Evolutionary conservation across 768 basidiomycete genomes (phyloP).

Genomic region (Rhodotorula graminis): DNA sequence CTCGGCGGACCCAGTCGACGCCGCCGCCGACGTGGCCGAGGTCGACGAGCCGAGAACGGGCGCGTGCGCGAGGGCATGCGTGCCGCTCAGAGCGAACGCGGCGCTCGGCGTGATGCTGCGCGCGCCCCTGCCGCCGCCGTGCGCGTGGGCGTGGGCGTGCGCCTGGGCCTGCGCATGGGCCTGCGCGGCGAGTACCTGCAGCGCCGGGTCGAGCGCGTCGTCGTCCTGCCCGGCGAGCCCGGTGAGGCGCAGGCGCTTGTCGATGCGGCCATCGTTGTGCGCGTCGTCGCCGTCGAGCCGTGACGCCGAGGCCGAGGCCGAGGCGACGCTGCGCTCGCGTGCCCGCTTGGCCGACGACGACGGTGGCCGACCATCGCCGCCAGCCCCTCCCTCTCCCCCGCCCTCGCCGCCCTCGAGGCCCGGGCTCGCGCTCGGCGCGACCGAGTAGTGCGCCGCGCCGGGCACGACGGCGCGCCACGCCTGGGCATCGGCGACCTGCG

Average conservation of each 20-base stretch:
- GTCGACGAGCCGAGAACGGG: too few relatives aligned
- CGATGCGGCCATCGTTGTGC: background rate
- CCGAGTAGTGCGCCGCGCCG: background rate
- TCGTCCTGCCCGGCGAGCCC: background rate
- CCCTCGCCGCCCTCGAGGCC: background rate
- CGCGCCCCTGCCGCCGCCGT: background rate
- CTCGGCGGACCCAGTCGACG: background rate
- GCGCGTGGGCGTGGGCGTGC: background rate
- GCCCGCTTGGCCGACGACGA: background rate
- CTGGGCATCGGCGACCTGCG: background rate
- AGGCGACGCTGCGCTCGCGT: background rate
- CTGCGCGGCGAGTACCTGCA: constrained; percentile 17
- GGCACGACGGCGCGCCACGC: background rate
- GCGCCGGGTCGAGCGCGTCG: constrained; percentile 10
- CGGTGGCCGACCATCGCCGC: background rate
- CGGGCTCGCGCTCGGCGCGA: constrained; percentile 6
- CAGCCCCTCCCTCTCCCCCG: background rate
- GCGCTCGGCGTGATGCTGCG: background rate
- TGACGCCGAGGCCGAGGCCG: too few relatives aligned
- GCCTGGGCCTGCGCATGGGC: background rate
- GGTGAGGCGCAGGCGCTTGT: constrained; percentile 15
- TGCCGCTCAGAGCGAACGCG: background rate
- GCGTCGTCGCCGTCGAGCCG: background rate
- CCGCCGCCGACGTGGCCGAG: too few relatives aligned
- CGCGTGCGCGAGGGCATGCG: too few relatives aligned